phyloP scores from a whole-genome alignment of 1,284 basidiomycete species.

The Puccinia brachypodii region DNA sequence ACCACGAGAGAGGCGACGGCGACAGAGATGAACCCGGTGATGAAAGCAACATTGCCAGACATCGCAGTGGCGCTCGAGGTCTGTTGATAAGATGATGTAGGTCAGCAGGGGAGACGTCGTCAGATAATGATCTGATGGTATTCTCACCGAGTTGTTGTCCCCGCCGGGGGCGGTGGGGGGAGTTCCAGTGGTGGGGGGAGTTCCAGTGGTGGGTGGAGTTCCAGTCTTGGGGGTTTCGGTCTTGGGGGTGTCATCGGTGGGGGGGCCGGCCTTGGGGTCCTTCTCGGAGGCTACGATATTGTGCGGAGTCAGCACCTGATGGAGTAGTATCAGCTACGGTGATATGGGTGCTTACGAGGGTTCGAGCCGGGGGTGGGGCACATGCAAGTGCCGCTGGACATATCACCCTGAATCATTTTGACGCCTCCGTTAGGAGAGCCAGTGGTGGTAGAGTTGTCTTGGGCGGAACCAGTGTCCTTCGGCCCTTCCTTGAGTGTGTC shows the following conservation, averaged over 20 bases:
- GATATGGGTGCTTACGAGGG: neutral
- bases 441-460: neutral
- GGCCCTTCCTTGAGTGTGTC: neutral
- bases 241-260: neutral
- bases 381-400: neutral
- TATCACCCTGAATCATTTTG: neutral
- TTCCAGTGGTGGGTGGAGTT: neutral
- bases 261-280: neutral
- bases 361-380: neutral
- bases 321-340: neutral
- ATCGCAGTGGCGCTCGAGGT: neutral
- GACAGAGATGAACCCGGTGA: neutral
- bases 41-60: neutral
- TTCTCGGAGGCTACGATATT: neutral
- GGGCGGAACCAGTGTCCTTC: no score
- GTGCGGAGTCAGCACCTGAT: neutral
- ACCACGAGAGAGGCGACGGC: slow-evolving; percentile 1
- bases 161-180: neutral
- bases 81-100: neutral
- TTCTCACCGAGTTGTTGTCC: neutral
- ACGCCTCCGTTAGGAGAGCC: neutral
- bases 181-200: neutral
- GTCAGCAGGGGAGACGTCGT: neutral
- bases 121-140: neutral
- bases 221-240: neutral